Base-by-base conservation (phyloP, 805 yeast species). In the Starmerella sirachaensis region DNA sequence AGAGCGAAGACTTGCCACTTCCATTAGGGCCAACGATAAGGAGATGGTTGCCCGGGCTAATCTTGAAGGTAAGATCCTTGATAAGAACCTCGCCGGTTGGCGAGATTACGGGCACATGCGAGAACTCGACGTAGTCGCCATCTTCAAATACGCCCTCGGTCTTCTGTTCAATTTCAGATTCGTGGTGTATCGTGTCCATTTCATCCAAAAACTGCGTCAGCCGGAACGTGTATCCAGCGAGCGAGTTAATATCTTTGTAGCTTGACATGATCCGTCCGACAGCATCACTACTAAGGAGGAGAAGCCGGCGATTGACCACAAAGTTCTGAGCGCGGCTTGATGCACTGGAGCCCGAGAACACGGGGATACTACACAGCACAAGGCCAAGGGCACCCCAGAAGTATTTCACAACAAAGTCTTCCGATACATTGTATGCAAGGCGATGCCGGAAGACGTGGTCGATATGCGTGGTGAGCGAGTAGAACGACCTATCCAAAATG, bases 321-420 rank as follows among this genome's bases (percentile, higher is more conserved):
- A 86, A 86, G 41, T 45, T 28, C 38, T 40, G 48, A 4, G 52
- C 47, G 17, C 48, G 47, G 17, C 16, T 16, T 3, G 18, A 12
- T 6, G 37, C 11, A 19, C 32, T 27, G 11, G 42, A 24, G 68
- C 64, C 52, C 75, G 40, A 70, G 55, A 86, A 86, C 2, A 85
- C 80, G 5, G 97, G 96, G 3, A 86, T 74, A 2, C 94, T 76
- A 59, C 96, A 86, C 33, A 86, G 65, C 1, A 77, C 72, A 42
- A 86, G 67, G 9, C 97, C 97, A 22, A 91, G 83, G 2, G 95
- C 97, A 45, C 97, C 97, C 86, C 95, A 79, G 33, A 84, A 73
- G 59, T 86, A 86, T 61, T 86, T 86, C 44, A 86, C 86, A 37
- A 84, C 75, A 51, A 85, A 86, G 34, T 79, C 82, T 48, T 88